These are phyloP conservation scores for Mycena olivaceomarginata DNA, from an alignment of 768 basidiomycete genomes.

Conservation along the genomic window DNA sequence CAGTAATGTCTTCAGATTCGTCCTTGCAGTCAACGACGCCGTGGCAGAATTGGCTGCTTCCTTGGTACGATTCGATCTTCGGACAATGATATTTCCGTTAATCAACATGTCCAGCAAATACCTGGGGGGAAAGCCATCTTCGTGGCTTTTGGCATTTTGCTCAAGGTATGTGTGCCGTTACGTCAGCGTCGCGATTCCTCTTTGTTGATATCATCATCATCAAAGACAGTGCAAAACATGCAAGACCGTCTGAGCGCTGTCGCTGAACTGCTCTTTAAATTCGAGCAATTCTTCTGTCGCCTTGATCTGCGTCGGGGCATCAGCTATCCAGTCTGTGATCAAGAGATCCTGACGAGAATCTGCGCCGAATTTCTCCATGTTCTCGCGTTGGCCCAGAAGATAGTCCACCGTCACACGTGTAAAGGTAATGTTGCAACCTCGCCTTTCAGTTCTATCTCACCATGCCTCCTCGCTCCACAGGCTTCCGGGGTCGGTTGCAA, in stretches of 20 bases:
- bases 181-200: too few relatives aligned
- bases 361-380: background rate
- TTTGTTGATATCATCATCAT: background rate
- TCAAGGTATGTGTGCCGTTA: background rate
- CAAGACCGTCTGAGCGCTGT: background rate
- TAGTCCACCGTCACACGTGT: background rate
- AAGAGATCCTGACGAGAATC: background rate
- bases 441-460: background rate
- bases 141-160: background rate
- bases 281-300: background rate
- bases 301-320: background rate
- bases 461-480: background rate
- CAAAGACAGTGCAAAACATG: background rate
- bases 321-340: background rate
- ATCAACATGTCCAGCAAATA: background rate
- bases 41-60: background rate
- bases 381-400: background rate
- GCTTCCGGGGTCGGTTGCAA: background rate
- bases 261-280: background rate
- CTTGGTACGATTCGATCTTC: background rate
- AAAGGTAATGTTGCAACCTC: background rate
- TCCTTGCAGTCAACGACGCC: background rate
- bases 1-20: background rate
- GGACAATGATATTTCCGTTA: background rate
- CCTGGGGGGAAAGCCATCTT: background rate